phyloP scores from a whole-genome alignment of 2,329 filamentous ascomycete species.

The Aureobasidium musti region DNA sequence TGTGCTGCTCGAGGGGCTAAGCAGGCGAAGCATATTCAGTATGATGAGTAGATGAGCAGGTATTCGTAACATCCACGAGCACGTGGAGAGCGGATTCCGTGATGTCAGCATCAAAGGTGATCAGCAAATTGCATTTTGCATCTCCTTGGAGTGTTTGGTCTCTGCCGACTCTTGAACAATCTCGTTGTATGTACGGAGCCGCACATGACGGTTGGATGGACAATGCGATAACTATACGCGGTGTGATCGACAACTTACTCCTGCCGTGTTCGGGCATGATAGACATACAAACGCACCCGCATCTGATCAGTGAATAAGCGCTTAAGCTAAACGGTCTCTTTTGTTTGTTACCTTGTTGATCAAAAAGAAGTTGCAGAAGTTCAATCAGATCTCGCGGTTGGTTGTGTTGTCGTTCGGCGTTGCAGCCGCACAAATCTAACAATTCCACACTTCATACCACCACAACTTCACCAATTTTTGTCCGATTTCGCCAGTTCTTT shows the following conservation, averaged over 20 bases:
- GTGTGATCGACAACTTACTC: slow-evolving; percentile 2
- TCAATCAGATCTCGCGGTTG: not conserved
- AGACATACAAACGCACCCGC: not conserved
- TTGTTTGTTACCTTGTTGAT: not conserved
- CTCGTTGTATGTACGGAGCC: not conserved
- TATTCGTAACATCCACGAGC: not conserved
- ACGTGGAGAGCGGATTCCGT: not conserved
- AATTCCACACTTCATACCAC: not conserved
- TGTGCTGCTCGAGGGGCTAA: not conserved
- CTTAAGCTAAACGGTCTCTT: not conserved
- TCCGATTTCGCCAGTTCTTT: not conserved
- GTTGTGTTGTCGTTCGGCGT: not conserved
- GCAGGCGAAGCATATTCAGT: not conserved
- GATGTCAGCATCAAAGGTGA: slow-evolving; percentile 1
- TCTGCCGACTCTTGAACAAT: not conserved
- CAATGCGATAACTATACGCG: not conserved
- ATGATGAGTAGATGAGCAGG: not conserved
- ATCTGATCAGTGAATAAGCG: not conserved
- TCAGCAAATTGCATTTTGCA: not conserved
- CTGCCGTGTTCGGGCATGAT: not conserved
- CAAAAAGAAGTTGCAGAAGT: not conserved
- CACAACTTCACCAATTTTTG: not conserved
- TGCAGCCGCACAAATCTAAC: not conserved
- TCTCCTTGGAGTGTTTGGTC: slow-evolving; percentile 3
- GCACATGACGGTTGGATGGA: slow-evolving; percentile 1